Conservation (phyloP, 164 flowering plant genomes). For the Kingdonia uniflora region DNA sequence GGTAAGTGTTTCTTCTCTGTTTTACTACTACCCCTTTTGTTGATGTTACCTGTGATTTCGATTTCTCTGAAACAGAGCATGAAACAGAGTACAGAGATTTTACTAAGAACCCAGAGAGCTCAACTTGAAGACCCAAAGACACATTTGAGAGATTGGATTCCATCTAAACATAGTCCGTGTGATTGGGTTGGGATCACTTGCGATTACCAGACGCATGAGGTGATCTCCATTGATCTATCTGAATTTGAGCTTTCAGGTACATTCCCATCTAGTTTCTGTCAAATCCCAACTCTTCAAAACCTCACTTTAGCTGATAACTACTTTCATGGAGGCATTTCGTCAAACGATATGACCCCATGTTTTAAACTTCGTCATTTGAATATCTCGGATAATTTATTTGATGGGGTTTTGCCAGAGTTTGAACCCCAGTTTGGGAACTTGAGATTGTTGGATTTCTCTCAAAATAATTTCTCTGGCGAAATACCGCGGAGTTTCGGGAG, state of each 20-base stretch:
- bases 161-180: slow-evolving; percentile 26
- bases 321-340: slow-evolving; percentile 25
- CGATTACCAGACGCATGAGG: slow-evolving; percentile 9
- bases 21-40: too few relatives aligned
- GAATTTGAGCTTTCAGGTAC: slow-evolving; percentile 27
- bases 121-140: slow-evolving; percentile 3
- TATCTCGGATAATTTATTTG: slow-evolving; percentile 33
- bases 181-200: slow-evolving; percentile 68
- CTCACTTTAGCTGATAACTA: slow-evolving; percentile 32
- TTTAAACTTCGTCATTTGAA: slow-evolving; percentile 31
- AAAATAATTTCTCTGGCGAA: slow-evolving; percentile 53
- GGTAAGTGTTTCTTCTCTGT: too few relatives aligned
- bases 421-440: slow-evolving; percentile 23
- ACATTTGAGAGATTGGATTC: slow-evolving; percentile 10
- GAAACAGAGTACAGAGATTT: slow-evolving; percentile 12
- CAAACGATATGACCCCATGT: slow-evolving; percentile 32
- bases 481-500: slow-evolving; percentile 42
- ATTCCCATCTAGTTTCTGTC: slow-evolving; percentile 51
- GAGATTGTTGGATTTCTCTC: slow-evolving; percentile 28
- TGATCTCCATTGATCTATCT: slow-evolving; percentile 30
- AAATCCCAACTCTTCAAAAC: slow-evolving; percentile 37
- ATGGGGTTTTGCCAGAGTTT: slow-evolving; percentile 48
- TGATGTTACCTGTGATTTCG: too few relatives aligned
- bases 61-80: too few relatives aligned
- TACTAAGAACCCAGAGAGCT: slow-evolving; percentile 5